Evolutionary conservation across 1,284 basidiomycete genomes (phyloP).

Genomic region (Malassezia sympodialis): DNA sequence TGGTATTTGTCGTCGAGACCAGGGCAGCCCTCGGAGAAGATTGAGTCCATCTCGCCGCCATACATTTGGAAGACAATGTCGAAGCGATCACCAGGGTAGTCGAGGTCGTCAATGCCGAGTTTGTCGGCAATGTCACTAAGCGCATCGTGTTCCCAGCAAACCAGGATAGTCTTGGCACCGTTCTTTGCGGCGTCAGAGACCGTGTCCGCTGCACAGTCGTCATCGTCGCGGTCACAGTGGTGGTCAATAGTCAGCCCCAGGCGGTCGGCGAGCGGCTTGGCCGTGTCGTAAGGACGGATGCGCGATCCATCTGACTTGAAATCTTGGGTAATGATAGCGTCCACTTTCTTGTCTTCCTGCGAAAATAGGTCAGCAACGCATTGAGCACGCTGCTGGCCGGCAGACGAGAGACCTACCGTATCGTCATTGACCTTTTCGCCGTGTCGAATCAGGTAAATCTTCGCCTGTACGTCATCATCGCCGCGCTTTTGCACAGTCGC

Average conservation of each 20-base stretch:
- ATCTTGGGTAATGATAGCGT: constrained; percentile 25
- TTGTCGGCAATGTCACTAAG: constrained; percentile 32
- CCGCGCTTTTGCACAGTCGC: not conserved
- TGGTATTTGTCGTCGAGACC: constrained; percentile 16
- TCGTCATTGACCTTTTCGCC: constrained; percentile 18
- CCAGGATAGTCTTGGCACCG: constrained; percentile 17
- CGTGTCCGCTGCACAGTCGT: constrained; percentile 29
- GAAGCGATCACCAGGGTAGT: constrained; percentile 17
- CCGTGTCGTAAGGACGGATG: constrained; percentile 42
- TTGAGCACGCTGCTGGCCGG: constrained; percentile 10
- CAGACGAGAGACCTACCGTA: constrained; percentile 5
- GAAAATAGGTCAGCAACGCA: constrained; percentile 15
- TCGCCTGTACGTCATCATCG: not conserved
- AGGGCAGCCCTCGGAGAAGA: constrained; percentile 25
- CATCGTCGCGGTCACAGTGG: constrained; percentile 41
- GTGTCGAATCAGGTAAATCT: constrained; percentile 15
- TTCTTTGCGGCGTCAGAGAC: constrained; percentile 29
- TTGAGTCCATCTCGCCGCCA: constrained; percentile 15
- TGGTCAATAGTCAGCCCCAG: constrained; percentile 42
- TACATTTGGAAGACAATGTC: constrained; percentile 24
- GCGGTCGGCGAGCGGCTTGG: constrained; percentile 37
- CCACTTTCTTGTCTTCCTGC: constrained; percentile 4
- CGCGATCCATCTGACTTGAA: constrained; percentile 33
- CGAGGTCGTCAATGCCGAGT: constrained; percentile 25
- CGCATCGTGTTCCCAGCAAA: constrained; percentile 29